A percentile compares a stretch with the other conserved stretches of the same genome.
Conservation (phyloP, 495 filamentous ascomycete species). For the Lophiotrema nucula region DNA sequence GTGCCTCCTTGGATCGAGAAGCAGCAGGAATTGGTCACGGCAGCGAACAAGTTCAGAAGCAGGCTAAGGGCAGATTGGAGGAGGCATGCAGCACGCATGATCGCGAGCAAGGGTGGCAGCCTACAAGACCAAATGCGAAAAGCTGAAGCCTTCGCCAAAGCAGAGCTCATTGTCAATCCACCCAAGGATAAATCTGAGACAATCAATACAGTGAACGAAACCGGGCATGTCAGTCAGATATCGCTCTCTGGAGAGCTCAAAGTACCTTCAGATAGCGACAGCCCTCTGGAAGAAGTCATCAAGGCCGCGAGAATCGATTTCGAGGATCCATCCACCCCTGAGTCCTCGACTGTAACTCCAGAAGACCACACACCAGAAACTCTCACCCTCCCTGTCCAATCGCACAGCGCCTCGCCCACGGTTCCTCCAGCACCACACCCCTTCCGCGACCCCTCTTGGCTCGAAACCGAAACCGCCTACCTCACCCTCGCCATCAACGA, state of each 20-base stretch:
- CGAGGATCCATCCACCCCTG: background rate
- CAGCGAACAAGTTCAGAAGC: slow-evolving; percentile 66
- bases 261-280: background rate
- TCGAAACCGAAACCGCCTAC: slow-evolving; percentile 71
- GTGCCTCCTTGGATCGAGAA: slow-evolving; percentile 93
- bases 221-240: slow-evolving; percentile 48
- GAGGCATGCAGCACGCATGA: slow-evolving; percentile 75
- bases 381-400: background rate
- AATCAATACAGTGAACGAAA: slow-evolving; percentile 43
- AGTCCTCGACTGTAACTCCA: background rate
- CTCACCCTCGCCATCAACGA: slow-evolving; percentile 73
- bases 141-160: slow-evolving; percentile 70
- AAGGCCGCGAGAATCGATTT: background rate
- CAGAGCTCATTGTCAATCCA: slow-evolving; percentile 58
- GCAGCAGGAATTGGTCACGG: slow-evolving; percentile 81
- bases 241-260: slow-evolving; percentile 46
- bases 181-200: slow-evolving; percentile 49
- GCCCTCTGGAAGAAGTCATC: slow-evolving; percentile 1
- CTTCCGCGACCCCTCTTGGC: slow-evolving; percentile 67
- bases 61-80: slow-evolving; percentile 82
- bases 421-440: slow-evolving; percentile 43
- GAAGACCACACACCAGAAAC: background rate
- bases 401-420: slow-evolving; percentile 22
- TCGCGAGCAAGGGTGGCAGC: slow-evolving; percentile 75
- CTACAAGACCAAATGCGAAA: slow-evolving; percentile 72